Evolutionary conservation across 1,284 basidiomycete genomes (phyloP), one percentile per base, ranked within the genome.

Genomic region (Cryptococcus deneoformans): DNA sequence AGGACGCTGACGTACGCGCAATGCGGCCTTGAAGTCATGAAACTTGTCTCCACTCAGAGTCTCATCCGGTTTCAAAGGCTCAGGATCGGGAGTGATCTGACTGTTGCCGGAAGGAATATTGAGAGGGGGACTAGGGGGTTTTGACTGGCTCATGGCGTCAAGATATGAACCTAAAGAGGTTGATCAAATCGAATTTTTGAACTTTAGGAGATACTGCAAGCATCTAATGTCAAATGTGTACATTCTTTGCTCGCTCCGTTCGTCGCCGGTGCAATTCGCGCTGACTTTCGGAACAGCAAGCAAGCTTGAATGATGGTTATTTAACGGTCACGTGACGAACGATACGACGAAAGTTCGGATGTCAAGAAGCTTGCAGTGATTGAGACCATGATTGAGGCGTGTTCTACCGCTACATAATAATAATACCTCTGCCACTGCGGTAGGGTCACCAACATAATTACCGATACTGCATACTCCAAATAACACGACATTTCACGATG

Each of bases 41-140:
- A 52, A 16, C 35, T 48, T 52, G 50, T 63, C 54, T 40, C 62
- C 62, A 14, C 46, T 52, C 5, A 60, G 36, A 9, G 48, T 50
- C 40, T 63, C 62, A n/a, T 58, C 62, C 12, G 57, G 50, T n/a
- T 12, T 39, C 40, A 52, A 34, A 16, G 54, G 52, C 40, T 49
- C 24, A 4, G 59, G 46, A 43, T 58, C 56, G 35, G 57, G 57
- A 20, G 62, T 58, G 56, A 63, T 60, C 24, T 50, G 54, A 44
- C 59, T 58, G 38, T 63, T 60, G 5, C 62, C 62, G 12, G 59
- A 52, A 16, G 62, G 59, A 14, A 63, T 63, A 29, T 60, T 63
- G 16, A 61, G 47, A 5, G 57, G 54, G 9, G 57, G 47, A n/a
- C 49, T 53, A 2, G 47, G 53, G 3, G 50, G 24, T 40, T 58